Base-by-base conservation (phyloP, 352 stramenopile genomes). In the Globisporangium takayamanum region DNA sequence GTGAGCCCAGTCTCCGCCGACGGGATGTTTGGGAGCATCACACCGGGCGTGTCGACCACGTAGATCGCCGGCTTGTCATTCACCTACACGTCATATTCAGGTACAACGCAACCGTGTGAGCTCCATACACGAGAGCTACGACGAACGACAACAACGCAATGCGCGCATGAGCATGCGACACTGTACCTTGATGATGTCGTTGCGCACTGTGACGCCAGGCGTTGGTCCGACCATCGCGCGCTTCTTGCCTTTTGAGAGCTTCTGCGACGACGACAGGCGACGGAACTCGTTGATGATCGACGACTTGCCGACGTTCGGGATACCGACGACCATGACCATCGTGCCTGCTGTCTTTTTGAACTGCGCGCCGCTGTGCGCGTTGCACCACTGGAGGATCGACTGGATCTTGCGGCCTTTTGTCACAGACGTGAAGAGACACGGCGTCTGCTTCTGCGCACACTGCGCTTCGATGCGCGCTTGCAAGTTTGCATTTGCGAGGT, bases 271-370 rank as follows among this genome's bases (percentile, higher is more conserved):
- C 41, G 82, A 92, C 6, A 92, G 61, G 0, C 81, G 71, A 12
- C 84, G 76, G 44, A 95, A 93, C 59, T 90, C 81, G 53, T 95
- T 95, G 60, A 96, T 96, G 28, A 96, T 83, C 5, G 85, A 95
- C 25, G 78, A 92, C 60, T 96, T 96, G 55, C 88, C 88, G n/a
- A 96, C 88, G 62, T 96, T 96, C 15, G 88, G 88, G 55, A 96
- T 92, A 11, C 88, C 88, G 5, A 92, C 76, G 26, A 96, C 84
- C 81, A 95, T 95, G 61, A 92, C 80, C 73, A 95, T 90, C 15
- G 85, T 88, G 25, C 83, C 83, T n/a, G 81, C 85, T 5, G 85
- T 93, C 59, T 73, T 83, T 62, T 83, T 89, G 71, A 94, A 94
- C 62, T 94, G 83, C 47, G 83, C 81, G 44, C 72, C 71, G 57